Evolutionary conservation across 2,329 filamentous ascomycete genomes (phyloP).

Genomic region (Fusarium pseudocircinatum): DNA sequence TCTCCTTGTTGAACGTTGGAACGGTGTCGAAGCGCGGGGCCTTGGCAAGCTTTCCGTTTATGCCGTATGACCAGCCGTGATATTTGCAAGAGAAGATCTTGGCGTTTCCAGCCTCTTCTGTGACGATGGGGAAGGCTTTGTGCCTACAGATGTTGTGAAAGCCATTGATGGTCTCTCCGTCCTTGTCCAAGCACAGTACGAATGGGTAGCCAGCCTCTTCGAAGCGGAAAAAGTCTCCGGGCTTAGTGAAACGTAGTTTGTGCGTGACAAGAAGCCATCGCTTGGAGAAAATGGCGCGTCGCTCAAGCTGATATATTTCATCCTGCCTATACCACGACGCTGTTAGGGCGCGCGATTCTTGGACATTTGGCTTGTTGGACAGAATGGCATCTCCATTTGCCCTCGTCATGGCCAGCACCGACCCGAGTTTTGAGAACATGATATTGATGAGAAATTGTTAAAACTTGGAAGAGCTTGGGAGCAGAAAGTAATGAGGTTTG

Average conservation of each 20-base stretch:
- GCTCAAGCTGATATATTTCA: constrained; percentile 7
- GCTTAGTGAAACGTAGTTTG: background rate
- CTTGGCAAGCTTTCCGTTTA: constrained; percentile 67
- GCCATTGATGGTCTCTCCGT: constrained; percentile 59
- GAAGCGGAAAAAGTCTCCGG: constrained; percentile 52
- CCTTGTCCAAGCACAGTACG: constrained; percentile 60
- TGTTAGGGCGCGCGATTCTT: background rate
- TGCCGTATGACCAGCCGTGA: constrained; percentile 70
- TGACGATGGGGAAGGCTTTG: constrained; percentile 66
- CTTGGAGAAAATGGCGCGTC: constrained; percentile 10
- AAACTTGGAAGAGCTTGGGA: too few species aligned
- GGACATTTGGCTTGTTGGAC: background rate
- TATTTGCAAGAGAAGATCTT: constrained; percentile 67
- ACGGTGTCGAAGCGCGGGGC: constrained; percentile 67
- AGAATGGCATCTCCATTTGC: background rate
- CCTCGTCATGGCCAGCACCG: background rate
- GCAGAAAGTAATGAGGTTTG: too few species aligned
- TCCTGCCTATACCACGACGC: constrained; percentile 8
- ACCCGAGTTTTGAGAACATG: constrained; percentile 2
- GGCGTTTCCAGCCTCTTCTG: constrained; percentile 58
- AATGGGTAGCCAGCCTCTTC: constrained; percentile 64
- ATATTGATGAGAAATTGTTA: background rate
- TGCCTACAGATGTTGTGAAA: constrained; percentile 72
- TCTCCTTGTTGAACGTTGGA: constrained; percentile 61
- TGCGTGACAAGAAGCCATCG: constrained; percentile 7